A percentile compares a stretch with the other conserved stretches of the same genome.
Conservation (phyloP, 352 stramenopile species). For the Blastocystis sp. region DNA sequence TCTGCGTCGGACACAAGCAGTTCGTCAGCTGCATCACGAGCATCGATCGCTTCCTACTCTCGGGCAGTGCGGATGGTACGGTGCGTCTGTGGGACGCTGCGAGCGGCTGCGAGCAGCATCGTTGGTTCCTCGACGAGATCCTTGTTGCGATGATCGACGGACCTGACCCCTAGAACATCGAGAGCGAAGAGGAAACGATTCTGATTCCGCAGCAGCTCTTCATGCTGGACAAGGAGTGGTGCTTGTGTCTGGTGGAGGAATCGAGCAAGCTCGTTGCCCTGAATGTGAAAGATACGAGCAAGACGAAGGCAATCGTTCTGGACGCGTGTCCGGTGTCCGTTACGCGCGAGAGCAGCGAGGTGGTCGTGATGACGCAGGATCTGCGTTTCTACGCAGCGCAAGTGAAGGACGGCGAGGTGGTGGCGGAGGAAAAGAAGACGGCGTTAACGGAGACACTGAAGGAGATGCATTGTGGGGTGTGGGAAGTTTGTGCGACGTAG, state of each 20-base stretch:
- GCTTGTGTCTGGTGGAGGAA: constrained; percentile 7
- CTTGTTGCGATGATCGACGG: background rate
- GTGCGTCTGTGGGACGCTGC: background rate
- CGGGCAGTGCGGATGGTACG: constrained; percentile 27
- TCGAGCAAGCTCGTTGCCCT: background rate
- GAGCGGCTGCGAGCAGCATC: background rate
- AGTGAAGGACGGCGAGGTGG: background rate
- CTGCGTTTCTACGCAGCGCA: background rate
- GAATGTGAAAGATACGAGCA: background rate
- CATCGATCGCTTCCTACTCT: background rate
- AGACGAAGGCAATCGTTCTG: background rate
- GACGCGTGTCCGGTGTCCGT: background rate
- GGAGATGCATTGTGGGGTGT: background rate
- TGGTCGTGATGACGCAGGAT: background rate
- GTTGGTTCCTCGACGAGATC: constrained; percentile 34
- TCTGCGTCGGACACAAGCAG: constrained; percentile 53
- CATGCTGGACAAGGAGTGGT: background rate
- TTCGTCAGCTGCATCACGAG: constrained; percentile 1
- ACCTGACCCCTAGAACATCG: background rate
- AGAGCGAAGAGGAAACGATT: constrained; percentile 33
- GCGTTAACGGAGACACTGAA: background rate
- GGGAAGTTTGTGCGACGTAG: background rate
- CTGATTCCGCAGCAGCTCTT: constrained; percentile 38
- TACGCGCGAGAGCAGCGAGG: background rate
- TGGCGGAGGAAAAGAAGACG: background rate